Evolutionary conservation across 1,284 basidiomycete species (phyloP).

Genomic region (Rhodotorula sp.): DNA sequence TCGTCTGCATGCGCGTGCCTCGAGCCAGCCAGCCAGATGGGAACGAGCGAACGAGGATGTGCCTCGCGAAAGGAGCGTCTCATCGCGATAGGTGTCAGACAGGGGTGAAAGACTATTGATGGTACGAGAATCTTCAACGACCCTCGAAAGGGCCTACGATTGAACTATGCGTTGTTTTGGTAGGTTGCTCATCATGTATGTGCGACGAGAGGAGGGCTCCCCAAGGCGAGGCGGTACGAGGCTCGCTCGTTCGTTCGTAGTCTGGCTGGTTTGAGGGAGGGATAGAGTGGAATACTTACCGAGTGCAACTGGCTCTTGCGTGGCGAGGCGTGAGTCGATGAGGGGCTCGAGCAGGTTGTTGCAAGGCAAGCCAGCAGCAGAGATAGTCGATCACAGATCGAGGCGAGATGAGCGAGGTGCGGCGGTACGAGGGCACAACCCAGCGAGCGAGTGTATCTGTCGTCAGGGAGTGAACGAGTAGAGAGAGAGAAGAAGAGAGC

Average conservation of each 20-base stretch:
- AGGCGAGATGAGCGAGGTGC: not conserved
- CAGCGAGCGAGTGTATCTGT: not conserved
- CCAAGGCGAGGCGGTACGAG: not conserved
- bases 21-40: not conserved
- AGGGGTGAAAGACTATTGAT: conserved; percentile 9
- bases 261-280: no score
- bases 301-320: no score
- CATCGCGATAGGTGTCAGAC: not conserved
- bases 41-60: no score
- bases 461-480: not conserved
- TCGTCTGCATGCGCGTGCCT: not conserved
- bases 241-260: not conserved
- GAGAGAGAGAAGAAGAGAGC: not conserved
- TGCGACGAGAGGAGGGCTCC: not conserved
- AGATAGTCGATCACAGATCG: no score
- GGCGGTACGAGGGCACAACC: not conserved
- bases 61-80: no score
- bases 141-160: not conserved
- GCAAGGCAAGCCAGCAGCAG: no score
- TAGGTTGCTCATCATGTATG: not conserved
- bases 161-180: conserved; percentile 4
- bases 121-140: conserved; percentile 3
- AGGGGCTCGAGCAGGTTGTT: no score
- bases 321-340: no score
- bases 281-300: no score